Percentiles rank a stretch among this genome's conserved stretches.
These are phyloP conservation scores for Euphorbia lathyris DNA, from an alignment of 345 rosid genomes.

Conservation along the genomic window DNA sequence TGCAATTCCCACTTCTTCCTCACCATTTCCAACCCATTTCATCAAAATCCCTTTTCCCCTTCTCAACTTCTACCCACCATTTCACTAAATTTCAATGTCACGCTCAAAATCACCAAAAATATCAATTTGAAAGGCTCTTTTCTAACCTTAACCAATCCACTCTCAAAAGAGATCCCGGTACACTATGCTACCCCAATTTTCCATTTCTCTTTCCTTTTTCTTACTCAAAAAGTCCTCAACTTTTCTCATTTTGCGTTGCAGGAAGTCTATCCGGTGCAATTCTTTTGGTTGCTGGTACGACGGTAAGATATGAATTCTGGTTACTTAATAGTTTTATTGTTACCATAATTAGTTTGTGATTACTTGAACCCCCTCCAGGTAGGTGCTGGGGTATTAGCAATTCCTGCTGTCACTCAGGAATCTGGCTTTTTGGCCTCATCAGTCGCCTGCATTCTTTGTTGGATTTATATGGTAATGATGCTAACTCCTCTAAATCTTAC, in stretches of 20 bases:
- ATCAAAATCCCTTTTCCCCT: background rate
- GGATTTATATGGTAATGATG: constrained; percentile 68
- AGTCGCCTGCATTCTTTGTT: constrained; percentile 65
- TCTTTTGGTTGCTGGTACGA: constrained; percentile 85
- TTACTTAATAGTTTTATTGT: background rate
- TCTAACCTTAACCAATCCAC: constrained; percentile 80
- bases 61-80: too few species aligned
- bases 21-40: background rate
- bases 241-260: constrained; percentile 31
- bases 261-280: constrained; percentile 82
- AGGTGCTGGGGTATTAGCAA: constrained; percentile 93
- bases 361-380: constrained; percentile 40
- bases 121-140: constrained; percentile 68
- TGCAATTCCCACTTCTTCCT: too few species aligned
- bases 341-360: background rate
- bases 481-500: background rate
- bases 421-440: constrained; percentile 86
- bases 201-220: background rate
- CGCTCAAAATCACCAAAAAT: constrained; percentile 35
- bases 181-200: background rate
- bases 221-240: too few species aligned
- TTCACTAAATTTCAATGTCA: constrained; percentile 32
- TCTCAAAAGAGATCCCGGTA: constrained; percentile 75
- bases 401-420: constrained; percentile 92
- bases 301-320: constrained; percentile 32